Evolutionary conservation across 75 land plant genomes (phyloP), one percentile per base, ranked within the genome.

Genomic region (Sequoia sempervirens): DNA sequence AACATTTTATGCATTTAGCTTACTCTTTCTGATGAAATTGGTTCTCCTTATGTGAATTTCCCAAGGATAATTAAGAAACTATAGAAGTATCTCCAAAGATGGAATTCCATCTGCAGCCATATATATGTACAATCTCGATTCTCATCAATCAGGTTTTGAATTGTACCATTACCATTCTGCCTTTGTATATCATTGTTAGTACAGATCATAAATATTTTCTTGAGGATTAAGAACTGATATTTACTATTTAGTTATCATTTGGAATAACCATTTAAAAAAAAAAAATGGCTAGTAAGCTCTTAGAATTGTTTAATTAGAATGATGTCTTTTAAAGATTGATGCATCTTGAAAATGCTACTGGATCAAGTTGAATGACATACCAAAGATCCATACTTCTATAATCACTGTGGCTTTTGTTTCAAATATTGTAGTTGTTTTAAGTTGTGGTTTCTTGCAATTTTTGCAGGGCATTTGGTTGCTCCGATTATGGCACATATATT

Each of bases 401-500:
- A 11, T 83, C 14, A n/a, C 43, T 40, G 26, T 41, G 28, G 15
- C 15, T 13, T 70, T 32, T 80, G 40, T 38, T 82, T 66, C 8
- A 83, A 53, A 30, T 17, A 46, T 15, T 28, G 38, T 47, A 43
- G 36, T 53, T 86, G 26, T 73, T 28, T 40, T 32, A 61, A 34
- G 61, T 1, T 56, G 72, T 47, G 43, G 38, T 14, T 82, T 18
- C 69, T 82, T 70, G 28, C 14, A 64, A 70, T 73, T 61, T 80
- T 34, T 81, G 73, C 90, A 94, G 98, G 98, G 46, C 88, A 92
- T 87, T 85, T 96, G 53, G 28, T 91, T 83, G 90, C 93, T 70
- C 96, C 99, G 5, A 68, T 97, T 38, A 86, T 88, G 37, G 94
- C 96, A 64, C 99, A 97, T 85, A 82, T 91, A 30, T 92, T 94